Base-by-base conservation (phyloP, 306 rosid species). In the Senna tora region DNA sequence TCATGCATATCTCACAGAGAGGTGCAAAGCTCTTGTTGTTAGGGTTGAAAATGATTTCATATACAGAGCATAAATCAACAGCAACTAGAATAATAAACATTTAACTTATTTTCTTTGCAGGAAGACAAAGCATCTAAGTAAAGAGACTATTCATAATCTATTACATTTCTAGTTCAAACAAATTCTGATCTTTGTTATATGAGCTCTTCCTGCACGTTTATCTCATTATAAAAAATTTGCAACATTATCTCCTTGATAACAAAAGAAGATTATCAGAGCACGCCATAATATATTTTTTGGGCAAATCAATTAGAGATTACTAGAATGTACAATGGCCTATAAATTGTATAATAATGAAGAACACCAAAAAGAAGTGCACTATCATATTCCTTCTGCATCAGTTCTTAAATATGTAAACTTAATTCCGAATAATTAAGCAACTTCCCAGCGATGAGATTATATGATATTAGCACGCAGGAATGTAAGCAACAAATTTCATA, bases 1-100 rank as follows among this genome's bases (percentile, higher is more conserved):
- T 61, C 16, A 10, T 16, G 32, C n/a, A 13, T 53, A 54, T 15
- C 32, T 16, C n/a, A n/a, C n/a, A n/a, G n/a, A n/a, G 54, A 42
- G 63, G 12, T 57, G 33, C 25, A 14, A 34, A 10, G 5, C 33
- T 39, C 22, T 17, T 6, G 21, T 46, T 32, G 17, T 7, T 43
- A 53, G 43, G 53, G 12, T 67, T 52, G 2, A 33, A 39, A 43
- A 60, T 13, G 25, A 51, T 43, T 33, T 68, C 72, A 68, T 20
- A 65, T 43, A 59, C 57, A 71, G 30, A 70, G 60, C 51, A 67
- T 64, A 59, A 39, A 73, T 50, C 28, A 57, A 39, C n/a, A 13
- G 49, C 19, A 56, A 28, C 58, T 36, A 58, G 49, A 57, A 45
- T 30, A 71, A 45, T 10, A 52, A 54, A 55, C 15, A 45, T 46